Evolutionary conservation across 1,139 yeast genomes (phyloP).

Genomic region (Pichia cactophila): DNA sequence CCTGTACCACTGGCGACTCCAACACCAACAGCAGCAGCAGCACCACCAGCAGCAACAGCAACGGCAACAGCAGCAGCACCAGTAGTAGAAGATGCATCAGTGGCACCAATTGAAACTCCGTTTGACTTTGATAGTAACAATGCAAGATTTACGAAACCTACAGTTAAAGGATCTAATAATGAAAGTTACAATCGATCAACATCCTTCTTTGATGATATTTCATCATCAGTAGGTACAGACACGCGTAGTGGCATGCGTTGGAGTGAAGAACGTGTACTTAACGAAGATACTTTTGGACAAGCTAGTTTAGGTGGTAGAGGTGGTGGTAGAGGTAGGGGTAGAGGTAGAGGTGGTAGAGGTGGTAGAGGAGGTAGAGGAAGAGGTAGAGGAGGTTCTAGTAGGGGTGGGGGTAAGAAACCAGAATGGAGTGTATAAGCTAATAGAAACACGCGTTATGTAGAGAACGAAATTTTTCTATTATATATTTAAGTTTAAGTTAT

Average conservation of each 20-base stretch:
- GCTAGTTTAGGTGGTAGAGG: conserved; percentile 26
- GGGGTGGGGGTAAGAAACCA: conserved; percentile 22
- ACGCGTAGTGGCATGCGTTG: conserved; percentile 39
- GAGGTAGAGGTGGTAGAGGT: conserved; percentile 16
- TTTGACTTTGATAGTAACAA: conserved; percentile 65
- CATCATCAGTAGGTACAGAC: conserved; percentile 41
- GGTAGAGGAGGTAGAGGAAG: conserved; percentile 28
- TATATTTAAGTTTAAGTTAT: no score
- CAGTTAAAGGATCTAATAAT: conserved; percentile 18
- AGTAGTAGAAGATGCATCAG: no score
- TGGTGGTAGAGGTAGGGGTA: conserved; percentile 18
- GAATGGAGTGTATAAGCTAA: conserved; percentile 16
- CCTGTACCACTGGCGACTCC: neutral
- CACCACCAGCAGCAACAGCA: neutral
- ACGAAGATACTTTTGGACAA: conserved; percentile 65
- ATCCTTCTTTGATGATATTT: conserved; percentile 76
- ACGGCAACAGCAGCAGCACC: no score
- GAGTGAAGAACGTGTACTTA: conserved; percentile 53
- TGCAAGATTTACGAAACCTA: conserved; percentile 44
- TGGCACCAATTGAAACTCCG: conserved; percentile 27
- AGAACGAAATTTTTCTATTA: neutral
- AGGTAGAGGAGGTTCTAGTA: conserved; percentile 12
- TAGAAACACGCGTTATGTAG: neutral
- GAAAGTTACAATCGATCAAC: conserved; percentile 55
- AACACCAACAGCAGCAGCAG: neutral